Evolutionary conservation across 2,329 filamentous ascomycete genomes (phyloP).

Genomic region (Nigrospora sphaerica): DNA sequence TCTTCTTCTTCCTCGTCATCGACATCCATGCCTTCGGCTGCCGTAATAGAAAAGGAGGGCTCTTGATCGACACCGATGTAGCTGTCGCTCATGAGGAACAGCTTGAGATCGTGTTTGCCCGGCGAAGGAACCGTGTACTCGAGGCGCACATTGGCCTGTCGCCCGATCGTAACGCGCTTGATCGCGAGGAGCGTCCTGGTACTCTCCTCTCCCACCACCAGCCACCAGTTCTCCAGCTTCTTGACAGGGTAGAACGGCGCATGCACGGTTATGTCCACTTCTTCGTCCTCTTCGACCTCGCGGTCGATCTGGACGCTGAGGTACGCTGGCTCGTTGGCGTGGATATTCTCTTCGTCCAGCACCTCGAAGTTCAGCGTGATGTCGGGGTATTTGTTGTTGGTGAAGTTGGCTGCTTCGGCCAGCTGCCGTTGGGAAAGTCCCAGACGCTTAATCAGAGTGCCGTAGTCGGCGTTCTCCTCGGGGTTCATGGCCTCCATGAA

Average conservation of each 20-base stretch:
- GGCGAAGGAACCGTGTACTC: constrained; percentile 83
- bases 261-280: constrained; percentile 78
- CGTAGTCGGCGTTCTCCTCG: constrained; percentile 79
- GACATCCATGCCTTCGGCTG: constrained; percentile 90
- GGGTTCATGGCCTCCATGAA: constrained; percentile 99
- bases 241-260: constrained; percentile 87
- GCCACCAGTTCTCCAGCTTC: constrained; percentile 98
- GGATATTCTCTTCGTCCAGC: constrained; percentile 72
- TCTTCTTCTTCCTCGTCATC: constrained; percentile 81
- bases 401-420: constrained; percentile 85
- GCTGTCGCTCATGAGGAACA: constrained; percentile 95
- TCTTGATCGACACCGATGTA: constrained; percentile 97
- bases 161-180: constrained; percentile 85
- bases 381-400: constrained; percentile 93
- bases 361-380: constrained; percentile 86
- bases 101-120: constrained; percentile 79
- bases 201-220: constrained; percentile 89
- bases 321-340: constrained; percentile 72
- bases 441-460: constrained; percentile 68
- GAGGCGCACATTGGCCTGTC: constrained; percentile 68
- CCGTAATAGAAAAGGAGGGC: constrained; percentile 76
- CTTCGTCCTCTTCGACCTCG: constrained; percentile 65
- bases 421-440: constrained; percentile 76
- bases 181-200: constrained; percentile 84
- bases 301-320: constrained; percentile 80